Evolutionary conservation across 2,329 filamentous ascomycete genomes (phyloP).

Genomic region (Pseudogymnoascus sp.): DNA sequence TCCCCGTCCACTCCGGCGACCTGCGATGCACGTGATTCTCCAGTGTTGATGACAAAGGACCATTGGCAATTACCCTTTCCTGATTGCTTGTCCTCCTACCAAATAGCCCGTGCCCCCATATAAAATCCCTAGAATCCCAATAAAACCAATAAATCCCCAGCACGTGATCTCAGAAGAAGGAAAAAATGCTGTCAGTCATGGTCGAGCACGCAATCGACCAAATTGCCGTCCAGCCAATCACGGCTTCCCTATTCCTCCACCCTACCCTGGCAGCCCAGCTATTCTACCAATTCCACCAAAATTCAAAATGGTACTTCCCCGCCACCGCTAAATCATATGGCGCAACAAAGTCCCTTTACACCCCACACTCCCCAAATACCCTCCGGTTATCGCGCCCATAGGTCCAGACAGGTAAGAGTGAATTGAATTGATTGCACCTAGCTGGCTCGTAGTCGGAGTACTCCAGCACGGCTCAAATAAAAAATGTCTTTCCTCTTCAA

Average conservation of each 20-base stretch:
- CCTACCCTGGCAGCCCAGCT: slow-evolving; percentile 6
- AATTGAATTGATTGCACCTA: slow-evolving; percentile 8
- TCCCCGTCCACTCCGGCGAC: background rate
- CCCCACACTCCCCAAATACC: slow-evolving; percentile 3
- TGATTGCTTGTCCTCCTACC: background rate
- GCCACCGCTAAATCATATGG: background rate
- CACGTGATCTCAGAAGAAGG: background rate
- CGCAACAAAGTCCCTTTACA: background rate
- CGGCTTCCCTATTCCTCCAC: background rate
- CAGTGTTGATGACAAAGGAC: background rate
- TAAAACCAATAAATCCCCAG: background rate
- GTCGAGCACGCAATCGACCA: slow-evolving; percentile 10
- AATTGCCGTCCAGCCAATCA: slow-evolving; percentile 6
- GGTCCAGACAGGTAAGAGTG: slow-evolving; percentile 6
- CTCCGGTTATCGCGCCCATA: slow-evolving; percentile 9
- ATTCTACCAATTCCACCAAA: background rate
- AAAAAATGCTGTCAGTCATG: background rate
- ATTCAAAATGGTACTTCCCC: background rate
- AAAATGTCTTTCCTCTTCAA: slow-evolving; percentile 32
- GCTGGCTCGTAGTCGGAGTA: background rate
- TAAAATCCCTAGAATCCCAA: background rate
- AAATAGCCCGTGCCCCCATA: background rate
- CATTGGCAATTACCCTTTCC: background rate
- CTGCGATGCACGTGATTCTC: background rate
- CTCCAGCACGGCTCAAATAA: slow-evolving; percentile 10